phyloP scores from a whole-genome alignment of 768 basidiomycete genomes.

The Serendipita vermifera region DNA sequence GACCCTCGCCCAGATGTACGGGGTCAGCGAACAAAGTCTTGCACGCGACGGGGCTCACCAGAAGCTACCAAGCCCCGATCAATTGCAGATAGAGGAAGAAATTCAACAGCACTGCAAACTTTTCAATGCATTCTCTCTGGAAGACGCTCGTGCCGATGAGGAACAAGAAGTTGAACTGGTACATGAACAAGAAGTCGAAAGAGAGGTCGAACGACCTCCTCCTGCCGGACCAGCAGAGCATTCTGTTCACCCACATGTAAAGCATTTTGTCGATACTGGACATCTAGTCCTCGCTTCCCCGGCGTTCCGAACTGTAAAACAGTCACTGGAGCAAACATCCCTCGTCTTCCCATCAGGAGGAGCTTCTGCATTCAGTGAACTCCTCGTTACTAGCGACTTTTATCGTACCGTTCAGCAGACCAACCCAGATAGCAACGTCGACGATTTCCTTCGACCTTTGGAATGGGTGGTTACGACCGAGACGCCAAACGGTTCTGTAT shows the following conservation, averaged over 20 bases:
- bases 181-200: constrained; percentile 32
- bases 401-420: constrained; percentile 20
- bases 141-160: constrained; percentile 26
- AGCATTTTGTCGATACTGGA: constrained; percentile 24
- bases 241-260: constrained; percentile 20
- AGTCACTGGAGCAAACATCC: constrained; percentile 18
- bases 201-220: constrained; percentile 27
- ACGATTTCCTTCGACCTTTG: constrained; percentile 28
- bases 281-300: constrained; percentile 11
- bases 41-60: not conserved
- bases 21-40: not conserved
- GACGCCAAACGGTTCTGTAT: constrained; percentile 15
- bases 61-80: not conserved
- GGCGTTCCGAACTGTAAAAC: constrained; percentile 8
- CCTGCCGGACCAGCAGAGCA: constrained; percentile 21
- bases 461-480: constrained; percentile 30
- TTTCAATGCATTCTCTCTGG: constrained; percentile 11
- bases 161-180: constrained; percentile 40
- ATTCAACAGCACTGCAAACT: not conserved
- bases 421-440: constrained; percentile 16
- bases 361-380: constrained; percentile 17
- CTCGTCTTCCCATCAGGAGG: constrained; percentile 15
- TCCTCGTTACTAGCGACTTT: constrained; percentile 29
- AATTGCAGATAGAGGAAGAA: not conserved
- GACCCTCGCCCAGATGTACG: not conserved